These are phyloP conservation scores for Camelina laxa DNA, from an alignment of 345 rosid genomes.

Conservation along the genomic window DNA sequence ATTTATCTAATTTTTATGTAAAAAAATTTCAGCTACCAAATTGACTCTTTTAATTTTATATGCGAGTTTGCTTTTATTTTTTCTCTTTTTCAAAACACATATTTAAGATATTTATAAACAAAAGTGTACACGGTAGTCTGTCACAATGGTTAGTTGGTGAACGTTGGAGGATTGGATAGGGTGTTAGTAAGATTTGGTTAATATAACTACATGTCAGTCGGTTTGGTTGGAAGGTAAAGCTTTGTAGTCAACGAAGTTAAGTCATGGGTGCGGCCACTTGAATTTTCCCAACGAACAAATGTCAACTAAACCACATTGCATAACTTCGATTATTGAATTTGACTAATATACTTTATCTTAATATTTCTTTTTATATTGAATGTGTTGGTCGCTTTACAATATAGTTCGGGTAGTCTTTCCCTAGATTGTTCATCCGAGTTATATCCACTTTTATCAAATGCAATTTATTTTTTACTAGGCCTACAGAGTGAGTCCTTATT, in stretches of 20 bases:
- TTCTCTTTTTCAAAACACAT: not conserved
- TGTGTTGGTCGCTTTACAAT: not conserved
- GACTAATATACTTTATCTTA: not conserved
- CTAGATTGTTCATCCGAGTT: not conserved
- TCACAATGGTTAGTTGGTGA: conserved; percentile 33
- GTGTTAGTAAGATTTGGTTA: conserved; percentile 20
- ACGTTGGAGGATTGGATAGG: conserved; percentile 30
- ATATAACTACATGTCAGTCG: conserved; percentile 23
- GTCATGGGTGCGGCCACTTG: conserved; percentile 31
- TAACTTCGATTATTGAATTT: not conserved
- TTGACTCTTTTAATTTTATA: not conserved
- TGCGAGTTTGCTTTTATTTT: not conserved
- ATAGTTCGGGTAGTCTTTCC: not conserved
- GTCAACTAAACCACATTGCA: conserved; percentile 34
- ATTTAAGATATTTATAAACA: not conserved
- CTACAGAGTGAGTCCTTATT: not conserved
- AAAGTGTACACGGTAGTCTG: conserved; percentile 27
- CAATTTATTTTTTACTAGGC: not conserved
- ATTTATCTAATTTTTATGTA: not conserved
- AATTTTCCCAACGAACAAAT: conserved; percentile 31
- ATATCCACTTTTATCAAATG: no score
- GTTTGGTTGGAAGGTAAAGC: conserved; percentile 38
- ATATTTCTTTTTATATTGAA: not conserved
- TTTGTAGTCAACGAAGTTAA: conserved; percentile 23
- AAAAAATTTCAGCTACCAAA: not conserved